These are phyloP conservation scores for Filosporella fistucella DNA, from an alignment of 495 filamentous ascomycete genomes.

Conservation along the genomic window DNA sequence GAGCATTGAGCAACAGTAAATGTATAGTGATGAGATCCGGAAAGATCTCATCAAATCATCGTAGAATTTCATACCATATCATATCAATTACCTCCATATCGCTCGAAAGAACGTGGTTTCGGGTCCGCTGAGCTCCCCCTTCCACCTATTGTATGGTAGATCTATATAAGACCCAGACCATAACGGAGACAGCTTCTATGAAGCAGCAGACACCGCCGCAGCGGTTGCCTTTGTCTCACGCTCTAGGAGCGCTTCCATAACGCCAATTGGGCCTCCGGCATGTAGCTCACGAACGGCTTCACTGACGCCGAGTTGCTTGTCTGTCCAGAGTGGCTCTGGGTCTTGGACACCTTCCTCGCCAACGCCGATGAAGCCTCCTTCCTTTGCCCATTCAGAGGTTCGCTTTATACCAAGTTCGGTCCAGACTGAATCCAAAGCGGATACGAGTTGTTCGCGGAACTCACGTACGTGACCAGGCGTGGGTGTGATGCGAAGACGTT, in stretches of 20 bases:
- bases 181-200: constrained; percentile 23
- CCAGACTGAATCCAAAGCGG: constrained; percentile 85
- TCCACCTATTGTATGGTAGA: background rate
- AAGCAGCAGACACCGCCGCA: constrained; percentile 34
- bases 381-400: constrained; percentile 81
- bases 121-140: constrained; percentile 27
- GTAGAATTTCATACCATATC: too few relatives aligned
- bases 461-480: constrained; percentile 85
- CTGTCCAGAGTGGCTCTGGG: constrained; percentile 76
- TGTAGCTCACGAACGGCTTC: constrained; percentile 47
- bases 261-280: constrained; percentile 33
- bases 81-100: too few relatives aligned
- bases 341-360: constrained; percentile 59
- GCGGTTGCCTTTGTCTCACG: constrained; percentile 35
- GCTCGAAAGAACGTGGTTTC: constrained; percentile 29
- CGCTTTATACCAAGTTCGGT: constrained; percentile 82
- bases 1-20: too few relatives aligned
- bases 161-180: background rate
- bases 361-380: constrained; percentile 92
- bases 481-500: constrained; percentile 90
- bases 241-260: constrained; percentile 36
- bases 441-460: constrained; percentile 79
- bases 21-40: too few relatives aligned
- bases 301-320: constrained; percentile 73
- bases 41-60: too few relatives aligned